A percentile compares a stretch with the other conserved stretches of the same genome.
Conservation (phyloP, 768 basidiomycete species). For the Macrolepiota dolichaula region DNA sequence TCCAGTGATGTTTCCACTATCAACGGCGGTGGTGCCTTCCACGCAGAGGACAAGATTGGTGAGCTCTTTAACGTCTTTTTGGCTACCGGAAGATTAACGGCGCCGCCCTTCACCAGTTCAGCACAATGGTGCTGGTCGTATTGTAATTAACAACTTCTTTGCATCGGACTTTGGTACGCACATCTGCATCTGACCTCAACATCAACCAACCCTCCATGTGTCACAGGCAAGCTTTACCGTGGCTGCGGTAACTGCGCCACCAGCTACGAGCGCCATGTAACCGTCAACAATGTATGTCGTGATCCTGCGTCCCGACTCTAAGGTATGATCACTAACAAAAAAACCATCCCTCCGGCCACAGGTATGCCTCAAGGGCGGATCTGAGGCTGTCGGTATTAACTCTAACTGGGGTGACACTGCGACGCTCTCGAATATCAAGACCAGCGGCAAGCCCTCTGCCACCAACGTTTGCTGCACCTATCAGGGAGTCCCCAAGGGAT, state of each 20-base stretch:
- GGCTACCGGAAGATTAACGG: not conserved
- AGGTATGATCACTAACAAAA: not conserved
- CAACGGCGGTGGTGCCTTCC: slow-evolving; percentile 24
- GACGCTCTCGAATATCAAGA: slow-evolving; percentile 21
- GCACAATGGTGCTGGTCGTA: slow-evolving; percentile 24
- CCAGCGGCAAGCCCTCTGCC: slow-evolving; percentile 22
- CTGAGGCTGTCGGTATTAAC: slow-evolving; percentile 24
- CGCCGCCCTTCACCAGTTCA: slow-evolving; percentile 16
- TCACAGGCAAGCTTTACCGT: slow-evolving; percentile 24
- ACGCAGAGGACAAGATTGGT: slow-evolving; percentile 25
- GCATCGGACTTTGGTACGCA: slow-evolving; percentile 22
- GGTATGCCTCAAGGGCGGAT: slow-evolving; percentile 22
- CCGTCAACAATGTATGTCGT: slow-evolving; percentile 20
- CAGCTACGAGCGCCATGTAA: slow-evolving; percentile 21
- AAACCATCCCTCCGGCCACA: not conserved
- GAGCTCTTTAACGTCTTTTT: not conserved
- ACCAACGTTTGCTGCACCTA: slow-evolving; percentile 26
- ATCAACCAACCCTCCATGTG: not conserved
- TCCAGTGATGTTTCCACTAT: slow-evolving; percentile 23
- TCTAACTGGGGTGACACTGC: slow-evolving; percentile 27
- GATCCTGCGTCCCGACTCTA: not conserved
- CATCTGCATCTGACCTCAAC: not conserved
- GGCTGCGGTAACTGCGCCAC: slow-evolving; percentile 25
- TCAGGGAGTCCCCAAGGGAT: slow-evolving; percentile 19
- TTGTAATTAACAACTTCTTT: slow-evolving; percentile 24